phyloP scores from a whole-genome alignment of 192 early-diverging fungal genomes.

The Diversispora epigaea region DNA sequence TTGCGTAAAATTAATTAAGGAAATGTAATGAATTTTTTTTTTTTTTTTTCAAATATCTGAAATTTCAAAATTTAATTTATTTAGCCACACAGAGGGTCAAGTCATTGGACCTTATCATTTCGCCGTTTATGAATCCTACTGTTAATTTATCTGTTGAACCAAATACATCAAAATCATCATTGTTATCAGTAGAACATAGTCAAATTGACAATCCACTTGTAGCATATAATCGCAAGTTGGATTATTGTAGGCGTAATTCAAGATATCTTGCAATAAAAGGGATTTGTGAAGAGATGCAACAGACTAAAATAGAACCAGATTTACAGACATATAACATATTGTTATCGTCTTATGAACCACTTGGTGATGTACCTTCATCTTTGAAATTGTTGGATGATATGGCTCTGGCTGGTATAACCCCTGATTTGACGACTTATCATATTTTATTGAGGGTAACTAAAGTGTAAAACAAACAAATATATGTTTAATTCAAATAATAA shows the following conservation, averaged over 20 bases:
- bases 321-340: not conserved
- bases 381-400: conserved; percentile 10
- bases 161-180: too few species aligned
- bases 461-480: not conserved
- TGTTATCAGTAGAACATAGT: too few species aligned
- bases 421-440: not conserved
- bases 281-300: not conserved
- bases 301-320: not conserved
- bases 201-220: not conserved
- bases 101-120: too few species aligned
- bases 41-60: too few species aligned
- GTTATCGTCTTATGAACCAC: not conserved
- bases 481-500: not conserved
- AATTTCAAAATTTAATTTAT: too few species aligned
- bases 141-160: too few species aligned
- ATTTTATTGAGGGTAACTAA: conserved; percentile 1
- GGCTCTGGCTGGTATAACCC: not conserved
- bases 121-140: too few species aligned
- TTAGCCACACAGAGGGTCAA: too few species aligned
- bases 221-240: not conserved
- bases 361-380: not conserved
- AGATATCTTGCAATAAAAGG: not conserved
- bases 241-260: not conserved
- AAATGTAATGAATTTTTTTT: too few species aligned
- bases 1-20: too few species aligned